Percentiles rank a stretch among this genome's conserved stretches.
These are phyloP conservation scores for Penicillium coprophilum DNA, from an alignment of 495 filamentous ascomycete genomes.

Conservation along the genomic window DNA sequence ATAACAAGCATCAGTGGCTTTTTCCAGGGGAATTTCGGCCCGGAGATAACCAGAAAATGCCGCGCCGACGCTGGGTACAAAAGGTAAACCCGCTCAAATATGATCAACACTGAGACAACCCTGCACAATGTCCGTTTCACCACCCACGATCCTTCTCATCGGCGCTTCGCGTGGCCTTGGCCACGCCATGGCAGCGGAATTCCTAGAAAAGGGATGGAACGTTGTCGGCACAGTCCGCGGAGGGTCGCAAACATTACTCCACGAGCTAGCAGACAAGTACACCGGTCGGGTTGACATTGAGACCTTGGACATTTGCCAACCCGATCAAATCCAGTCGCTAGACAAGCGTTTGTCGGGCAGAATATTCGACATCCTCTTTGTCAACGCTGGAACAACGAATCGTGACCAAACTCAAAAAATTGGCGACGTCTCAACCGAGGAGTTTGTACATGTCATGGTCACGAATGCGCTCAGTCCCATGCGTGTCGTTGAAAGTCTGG, in stretches of 20 bases:
- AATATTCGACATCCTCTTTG: background rate
- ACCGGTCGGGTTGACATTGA: background rate
- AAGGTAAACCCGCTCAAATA: background rate
- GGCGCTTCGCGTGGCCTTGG: conserved; percentile 3
- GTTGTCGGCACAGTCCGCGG: conserved; percentile 1
- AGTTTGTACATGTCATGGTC: conserved; percentile 1
- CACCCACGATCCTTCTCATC: background rate
- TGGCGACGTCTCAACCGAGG: conserved; percentile 2
- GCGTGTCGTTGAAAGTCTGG: conserved; percentile 1
- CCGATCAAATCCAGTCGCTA: background rate
- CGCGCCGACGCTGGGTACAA: background rate
- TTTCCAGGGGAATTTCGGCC: background rate
- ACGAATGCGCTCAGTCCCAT: conserved; percentile 2
- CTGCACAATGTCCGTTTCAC: background rate
- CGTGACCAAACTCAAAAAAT: conserved; percentile 1
- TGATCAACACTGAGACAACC: background rate
- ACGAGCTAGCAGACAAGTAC: conserved; percentile 2
- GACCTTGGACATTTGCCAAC: conserved; percentile 8
- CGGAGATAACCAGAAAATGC: background rate
- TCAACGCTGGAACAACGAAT: conserved; percentile 3
- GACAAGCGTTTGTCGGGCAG: background rate
- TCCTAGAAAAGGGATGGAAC: conserved; percentile 2
- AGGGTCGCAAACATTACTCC: background rate
- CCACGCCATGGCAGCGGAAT: background rate
- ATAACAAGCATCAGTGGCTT: background rate